Evolutionary conservation across 768 basidiomycete species (phyloP).

Genomic region (Pleurotus cornucopiae): DNA sequence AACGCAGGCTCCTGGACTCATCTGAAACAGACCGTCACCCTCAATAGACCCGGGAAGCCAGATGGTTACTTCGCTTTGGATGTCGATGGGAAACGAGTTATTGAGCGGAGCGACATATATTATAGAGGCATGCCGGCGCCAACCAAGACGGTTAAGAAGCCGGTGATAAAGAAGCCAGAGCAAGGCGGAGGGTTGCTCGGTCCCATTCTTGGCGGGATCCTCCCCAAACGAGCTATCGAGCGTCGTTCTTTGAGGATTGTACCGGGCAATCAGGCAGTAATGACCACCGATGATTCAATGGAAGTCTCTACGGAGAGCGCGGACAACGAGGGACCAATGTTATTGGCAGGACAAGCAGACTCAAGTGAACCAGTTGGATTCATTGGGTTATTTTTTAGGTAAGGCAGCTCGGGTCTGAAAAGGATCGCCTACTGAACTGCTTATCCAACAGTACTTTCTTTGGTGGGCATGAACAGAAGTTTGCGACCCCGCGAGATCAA

Average conservation of each 20-base stretch:
- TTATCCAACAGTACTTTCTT: slow-evolving; percentile 58
- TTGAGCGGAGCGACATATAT: slow-evolving; percentile 53
- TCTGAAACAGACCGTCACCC: slow-evolving; percentile 59
- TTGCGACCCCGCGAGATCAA: slow-evolving; percentile 72
- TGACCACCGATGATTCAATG: neutral
- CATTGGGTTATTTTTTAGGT: slow-evolving; percentile 75
- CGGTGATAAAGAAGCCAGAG: slow-evolving; percentile 1
- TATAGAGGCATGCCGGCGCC: slow-evolving; percentile 43
- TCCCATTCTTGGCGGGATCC: neutral
- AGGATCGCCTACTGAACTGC: slow-evolving; percentile 1
- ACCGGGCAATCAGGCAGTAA: no score
- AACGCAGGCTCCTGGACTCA: slow-evolving; percentile 64
- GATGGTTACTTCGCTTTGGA: slow-evolving; percentile 64
- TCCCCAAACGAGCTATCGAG: neutral
- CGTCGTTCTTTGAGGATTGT: no score
- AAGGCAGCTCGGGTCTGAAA: slow-evolving; percentile 4
- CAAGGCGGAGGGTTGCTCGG: neutral
- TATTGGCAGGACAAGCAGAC: slow-evolving; percentile 12
- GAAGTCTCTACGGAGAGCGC: neutral
- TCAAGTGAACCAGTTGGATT: slow-evolving; percentile 31
- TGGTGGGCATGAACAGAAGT: slow-evolving; percentile 64
- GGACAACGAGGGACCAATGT: slow-evolving; percentile 4
- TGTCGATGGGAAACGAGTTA: slow-evolving; percentile 54
- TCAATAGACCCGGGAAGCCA: slow-evolving; percentile 71
- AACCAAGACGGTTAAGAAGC: neutral